Evolutionary conservation across 2,329 filamentous ascomycete species (phyloP), one percentile per base, ranked within the genome.

Genomic region (Dactylellina drechsleri): DNA sequence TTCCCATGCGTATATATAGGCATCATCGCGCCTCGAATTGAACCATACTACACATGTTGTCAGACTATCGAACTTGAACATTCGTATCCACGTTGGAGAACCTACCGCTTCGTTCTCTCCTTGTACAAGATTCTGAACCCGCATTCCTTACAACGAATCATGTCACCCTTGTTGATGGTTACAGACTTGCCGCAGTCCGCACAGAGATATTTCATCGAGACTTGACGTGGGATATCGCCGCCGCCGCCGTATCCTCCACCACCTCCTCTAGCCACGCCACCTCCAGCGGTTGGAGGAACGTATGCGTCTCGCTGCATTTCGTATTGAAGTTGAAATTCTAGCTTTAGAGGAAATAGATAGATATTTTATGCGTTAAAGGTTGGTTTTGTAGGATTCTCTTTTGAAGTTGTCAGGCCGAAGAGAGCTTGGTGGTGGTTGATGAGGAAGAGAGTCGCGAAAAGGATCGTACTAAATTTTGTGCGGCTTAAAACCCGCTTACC

Each of bases 121-220:
- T 99, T 99, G 84, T 98, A 98, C 78, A 99, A 84, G 76, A 99
- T 93, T 78, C 95, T 90, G 80, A 97, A 95, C 6, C 95, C 95
- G 82, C 95, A 99, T 83, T 93, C 91, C 82, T 92, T 91, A 86
- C 93, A 97, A 28, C 92, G 87, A 78, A 96, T 94, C 40, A 90
- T 89, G 80, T 95, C 92, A 77, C 89, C 90, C 78, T 90, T 88
- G 83, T 91, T 90, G 79, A 96, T 85, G 16, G 87, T 86, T 52
- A 94, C 91, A 79, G 91, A 90, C 77, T 87, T 85, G 73, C 91
- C 92, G 85, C 92, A 97, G 84, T 96, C 92, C 81, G 92, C 92
- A 85, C 92, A 96, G 79, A 89, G 84, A 82, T 92, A 92, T 78
- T 86, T 85, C 82, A 91, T 90, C 56, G 85, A 83, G 77, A 88